Percentiles rank a stretch among this genome's conserved stretches.
Conservation (phyloP, 768 basidiomycete species). For the Suillus subluteus region DNA sequence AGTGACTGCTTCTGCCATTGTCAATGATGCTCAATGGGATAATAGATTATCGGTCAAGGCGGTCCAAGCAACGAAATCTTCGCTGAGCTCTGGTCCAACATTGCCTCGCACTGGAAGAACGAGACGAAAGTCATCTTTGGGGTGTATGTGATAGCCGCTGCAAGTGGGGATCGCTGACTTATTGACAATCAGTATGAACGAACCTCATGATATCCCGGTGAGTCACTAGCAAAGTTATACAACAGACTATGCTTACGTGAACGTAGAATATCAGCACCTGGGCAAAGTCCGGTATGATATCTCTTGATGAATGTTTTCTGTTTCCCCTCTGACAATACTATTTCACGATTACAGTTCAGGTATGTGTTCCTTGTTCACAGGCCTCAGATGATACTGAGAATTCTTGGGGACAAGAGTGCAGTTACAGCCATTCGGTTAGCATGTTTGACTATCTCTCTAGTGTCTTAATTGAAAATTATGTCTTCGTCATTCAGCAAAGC, state of each 20-base stretch:
- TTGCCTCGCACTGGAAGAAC: conserved; percentile 53
- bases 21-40: not conserved
- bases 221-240: conserved; percentile 5
- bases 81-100: conserved; percentile 52
- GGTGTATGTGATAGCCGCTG: conserved; percentile 38
- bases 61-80: conserved; percentile 59
- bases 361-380: not conserved
- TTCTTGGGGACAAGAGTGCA: conserved; percentile 49
- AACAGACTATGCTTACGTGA: not conserved
- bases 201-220: conserved; percentile 59
- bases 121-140: conserved; percentile 50
- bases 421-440: conserved; percentile 64
- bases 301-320: not conserved
- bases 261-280: conserved; percentile 43
- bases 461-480: not conserved
- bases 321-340: not conserved
- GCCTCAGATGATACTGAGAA: not conserved
- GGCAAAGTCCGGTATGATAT: conserved; percentile 39
- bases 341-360: conserved; percentile 3
- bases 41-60: conserved; percentile 63
- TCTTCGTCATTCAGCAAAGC: not conserved
- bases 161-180: not conserved
- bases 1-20: conserved; percentile 6
- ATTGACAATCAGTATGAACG: conserved; percentile 53
- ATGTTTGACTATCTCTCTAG: conserved; percentile 34